Evolutionary conservation across 345 rosid species (phyloP), one percentile per base, ranked within the genome.

Genomic region (Trapa bicornis): DNA sequence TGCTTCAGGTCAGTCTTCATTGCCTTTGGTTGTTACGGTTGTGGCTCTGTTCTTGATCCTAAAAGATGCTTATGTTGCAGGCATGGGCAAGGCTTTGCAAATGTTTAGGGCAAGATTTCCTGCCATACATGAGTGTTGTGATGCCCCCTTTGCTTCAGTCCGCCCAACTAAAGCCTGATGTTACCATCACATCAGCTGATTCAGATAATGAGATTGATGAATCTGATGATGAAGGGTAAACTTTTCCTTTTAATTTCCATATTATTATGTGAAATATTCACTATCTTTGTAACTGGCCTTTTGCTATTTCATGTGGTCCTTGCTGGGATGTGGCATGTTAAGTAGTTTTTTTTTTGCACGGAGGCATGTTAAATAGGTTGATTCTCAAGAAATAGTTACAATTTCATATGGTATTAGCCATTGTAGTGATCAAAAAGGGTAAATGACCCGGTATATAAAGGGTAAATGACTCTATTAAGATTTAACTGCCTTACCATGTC

Each of bases 41-140:
- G 35, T 37, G 47, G 67, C 48, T 35, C 45, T 5, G 15, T 6
- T 12, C 56, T 66, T 10, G 65, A 45, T 13, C 65, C 35, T 63
- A 56, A 35, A 68, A n/a, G 52, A 68, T 22, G 71, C 56, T 66
- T 37, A 32, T 29, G 47, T 48, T 70, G 17, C 73, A 95, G 97
- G 99, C 97, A 36, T 95, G 99, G 99, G 97, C 99, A 63, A 85
- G 99, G 73, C 96, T 95, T 61, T 95, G 99, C 90, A 95, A 95
- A 77, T 95, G 99, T 77, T 77, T 95, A 72, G 99, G 99, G 47
- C 97, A 91, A 73, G 99, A 95, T 80, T 95, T 95, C 76, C 89
- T 95, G 70, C 99, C 99, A 43, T 95, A 95, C 67, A 91, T 95
- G 99, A 82, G 79, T 60, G 92, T 95, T 77, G 99, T 95, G 65